phyloP scores from a whole-genome alignment of 306 rosid species.

The Prunus campanulata region DNA sequence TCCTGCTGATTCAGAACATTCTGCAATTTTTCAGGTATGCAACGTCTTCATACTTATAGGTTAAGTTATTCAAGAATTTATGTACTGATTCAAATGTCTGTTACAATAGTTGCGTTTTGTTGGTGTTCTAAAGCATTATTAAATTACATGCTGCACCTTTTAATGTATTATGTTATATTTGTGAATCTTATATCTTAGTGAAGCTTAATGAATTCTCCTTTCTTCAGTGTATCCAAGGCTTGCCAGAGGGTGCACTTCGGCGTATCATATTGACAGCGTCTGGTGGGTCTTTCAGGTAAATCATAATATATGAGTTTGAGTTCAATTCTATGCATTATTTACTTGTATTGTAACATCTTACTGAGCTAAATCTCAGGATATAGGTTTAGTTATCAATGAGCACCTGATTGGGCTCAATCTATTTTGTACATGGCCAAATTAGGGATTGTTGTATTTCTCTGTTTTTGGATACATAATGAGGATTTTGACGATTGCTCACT shows the following conservation, averaged over 20 bases:
- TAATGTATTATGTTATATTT: conserved; percentile 8
- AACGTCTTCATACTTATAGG: background rate
- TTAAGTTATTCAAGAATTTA: conserved; percentile 7
- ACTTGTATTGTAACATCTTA: background rate
- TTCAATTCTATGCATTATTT: background rate
- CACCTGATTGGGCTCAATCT: background rate
- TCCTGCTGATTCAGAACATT: conserved; percentile 99
- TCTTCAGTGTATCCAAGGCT: conserved; percentile 94
- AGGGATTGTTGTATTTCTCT: background rate
- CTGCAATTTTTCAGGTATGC: conserved; percentile 96
- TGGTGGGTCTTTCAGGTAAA: conserved; percentile 94
- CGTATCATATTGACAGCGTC: conserved; percentile 90
- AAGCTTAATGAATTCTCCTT: conserved; percentile 29
- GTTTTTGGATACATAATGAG: background rate
- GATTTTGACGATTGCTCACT: conserved; percentile 6
- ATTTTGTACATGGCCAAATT: background rate
- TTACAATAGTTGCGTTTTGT: background rate
- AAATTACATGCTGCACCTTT: conserved; percentile 5
- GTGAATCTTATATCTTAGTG: conserved; percentile 7
- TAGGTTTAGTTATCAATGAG: background rate
- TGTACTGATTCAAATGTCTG: conserved; percentile 6
- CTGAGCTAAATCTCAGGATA: background rate
- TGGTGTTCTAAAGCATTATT: background rate
- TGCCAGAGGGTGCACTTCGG: conserved; percentile 85
- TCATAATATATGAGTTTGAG: background rate